These are phyloP conservation scores for Citrus reticulata DNA, from an alignment of 345 rosid species.

Conservation along the genomic window DNA sequence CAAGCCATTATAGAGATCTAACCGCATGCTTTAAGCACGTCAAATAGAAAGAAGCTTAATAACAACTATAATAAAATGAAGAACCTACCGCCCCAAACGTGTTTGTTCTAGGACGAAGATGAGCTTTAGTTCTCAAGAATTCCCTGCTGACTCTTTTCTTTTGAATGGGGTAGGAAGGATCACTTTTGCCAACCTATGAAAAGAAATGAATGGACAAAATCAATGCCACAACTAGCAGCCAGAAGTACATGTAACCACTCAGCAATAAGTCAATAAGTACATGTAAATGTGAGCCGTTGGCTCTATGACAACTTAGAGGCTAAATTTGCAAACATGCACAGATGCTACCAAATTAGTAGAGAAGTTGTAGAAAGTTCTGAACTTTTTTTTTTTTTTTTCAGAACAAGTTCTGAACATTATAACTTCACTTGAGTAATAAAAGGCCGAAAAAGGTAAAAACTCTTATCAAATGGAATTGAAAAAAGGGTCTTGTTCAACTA, in stretches of 20 bases:
- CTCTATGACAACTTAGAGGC: not conserved
- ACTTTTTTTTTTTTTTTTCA: no score
- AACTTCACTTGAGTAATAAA: not conserved
- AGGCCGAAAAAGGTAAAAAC: not conserved
- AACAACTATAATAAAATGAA: conserved; percentile 6
- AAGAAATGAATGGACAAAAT: not conserved
- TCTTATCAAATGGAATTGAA: not conserved
- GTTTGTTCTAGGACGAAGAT: conserved; percentile 95
- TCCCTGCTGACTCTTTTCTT: conserved; percentile 94
- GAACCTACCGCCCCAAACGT: conserved; percentile 87
- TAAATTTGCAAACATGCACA: not conserved
- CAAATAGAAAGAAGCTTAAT: not conserved
- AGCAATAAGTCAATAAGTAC: not conserved
- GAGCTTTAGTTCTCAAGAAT: conserved; percentile 93
- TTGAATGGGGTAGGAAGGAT: conserved; percentile 87
- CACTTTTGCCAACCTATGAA: conserved; percentile 81
- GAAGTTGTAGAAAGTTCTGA: no score
- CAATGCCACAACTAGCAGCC: not conserved
- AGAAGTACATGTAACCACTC: not conserved
- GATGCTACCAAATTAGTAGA: no score
- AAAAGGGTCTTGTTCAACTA: not conserved
- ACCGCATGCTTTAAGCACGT: not conserved
- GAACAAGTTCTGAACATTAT: not conserved
- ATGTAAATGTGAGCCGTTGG: not conserved
- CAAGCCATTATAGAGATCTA: not conserved